Conservation (phyloP, 352 stramenopile species). For the Phytophthora quininea region DNA sequence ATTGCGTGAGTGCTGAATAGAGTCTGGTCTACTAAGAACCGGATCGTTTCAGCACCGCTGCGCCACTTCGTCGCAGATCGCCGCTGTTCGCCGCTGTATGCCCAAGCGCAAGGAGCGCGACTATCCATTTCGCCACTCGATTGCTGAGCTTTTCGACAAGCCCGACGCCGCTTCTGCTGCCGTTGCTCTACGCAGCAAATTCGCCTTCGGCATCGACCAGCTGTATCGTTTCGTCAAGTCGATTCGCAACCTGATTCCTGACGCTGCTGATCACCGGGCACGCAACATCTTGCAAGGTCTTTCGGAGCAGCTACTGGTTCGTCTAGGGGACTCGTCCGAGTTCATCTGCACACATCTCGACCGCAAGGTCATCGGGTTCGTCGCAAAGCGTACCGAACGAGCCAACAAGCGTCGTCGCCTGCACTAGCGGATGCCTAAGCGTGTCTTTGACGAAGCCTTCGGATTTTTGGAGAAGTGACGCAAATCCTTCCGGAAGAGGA, state of each 20-base stretch:
- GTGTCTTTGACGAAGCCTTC: constrained; percentile 2
- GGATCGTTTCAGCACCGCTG: background rate
- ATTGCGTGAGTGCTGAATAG: background rate
- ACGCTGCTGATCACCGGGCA: constrained; percentile 8
- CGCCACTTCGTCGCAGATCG: background rate
- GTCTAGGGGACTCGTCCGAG: background rate
- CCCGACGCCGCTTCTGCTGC: background rate
- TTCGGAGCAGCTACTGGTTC: constrained; percentile 1
- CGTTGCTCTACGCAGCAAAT: constrained; percentile 4
- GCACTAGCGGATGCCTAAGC: constrained; percentile 4
- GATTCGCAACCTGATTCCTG: constrained; percentile 10
- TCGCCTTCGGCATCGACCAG: constrained; percentile 5
- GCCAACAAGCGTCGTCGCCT: background rate
- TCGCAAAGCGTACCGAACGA: background rate
- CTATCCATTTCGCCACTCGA: constrained; percentile 5
- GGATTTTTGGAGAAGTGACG: constrained; percentile 6
- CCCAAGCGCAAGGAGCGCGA: constrained; percentile 6
- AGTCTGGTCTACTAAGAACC: background rate
- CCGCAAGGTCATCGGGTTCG: background rate
- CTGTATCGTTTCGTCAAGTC: constrained; percentile 6
- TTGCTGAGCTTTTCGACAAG: constrained; percentile 9
- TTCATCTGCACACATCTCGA: constrained; percentile 3
- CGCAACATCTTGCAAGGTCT: constrained; percentile 6
- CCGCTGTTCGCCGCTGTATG: background rate
- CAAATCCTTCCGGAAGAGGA: constrained; percentile 7